These are phyloP conservation scores for Nidula microcarpa DNA, from an alignment of 768 basidiomycete genomes.

Conservation along the genomic window DNA sequence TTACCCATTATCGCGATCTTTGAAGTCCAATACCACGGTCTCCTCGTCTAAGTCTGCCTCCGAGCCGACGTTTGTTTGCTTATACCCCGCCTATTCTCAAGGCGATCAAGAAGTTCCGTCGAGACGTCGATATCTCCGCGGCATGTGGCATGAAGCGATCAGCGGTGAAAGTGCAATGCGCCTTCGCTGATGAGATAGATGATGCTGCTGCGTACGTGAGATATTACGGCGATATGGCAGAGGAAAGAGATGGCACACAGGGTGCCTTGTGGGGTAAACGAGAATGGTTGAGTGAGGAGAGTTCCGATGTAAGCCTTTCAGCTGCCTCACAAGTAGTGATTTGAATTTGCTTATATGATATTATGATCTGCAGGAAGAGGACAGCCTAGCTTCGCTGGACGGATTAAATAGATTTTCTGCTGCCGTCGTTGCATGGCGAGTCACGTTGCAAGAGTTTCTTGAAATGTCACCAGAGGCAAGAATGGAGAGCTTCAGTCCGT, in stretches of 20 bases:
- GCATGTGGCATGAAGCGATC: slow-evolving; percentile 49
- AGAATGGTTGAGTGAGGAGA: slow-evolving; percentile 59
- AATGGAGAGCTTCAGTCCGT: slow-evolving; percentile 35
- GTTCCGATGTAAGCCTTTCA: slow-evolving; percentile 37
- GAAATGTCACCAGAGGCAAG: slow-evolving; percentile 45
- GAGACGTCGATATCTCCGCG: slow-evolving; percentile 60
- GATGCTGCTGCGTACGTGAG: slow-evolving; percentile 58
- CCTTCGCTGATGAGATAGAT: slow-evolving; percentile 58
- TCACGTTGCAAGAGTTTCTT: slow-evolving; percentile 52
- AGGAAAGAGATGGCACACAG: slow-evolving; percentile 35
- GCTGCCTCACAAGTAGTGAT: not conserved
- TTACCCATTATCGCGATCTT: slow-evolving; percentile 46
- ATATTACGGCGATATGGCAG: slow-evolving; percentile 55
- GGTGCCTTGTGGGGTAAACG: slow-evolving; percentile 57
- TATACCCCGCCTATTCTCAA: slow-evolving; percentile 69
- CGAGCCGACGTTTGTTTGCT: slow-evolving; percentile 24
- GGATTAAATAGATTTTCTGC: slow-evolving; percentile 75
- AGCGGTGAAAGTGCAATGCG: slow-evolving; percentile 43
- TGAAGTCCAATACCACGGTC: slow-evolving; percentile 20
- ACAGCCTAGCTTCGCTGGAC: slow-evolving; percentile 42
- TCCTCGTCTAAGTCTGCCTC: slow-evolving; percentile 5
- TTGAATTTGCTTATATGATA: not conserved
- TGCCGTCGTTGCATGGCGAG: slow-evolving; percentile 56
- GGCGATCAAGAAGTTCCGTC: slow-evolving; percentile 62
- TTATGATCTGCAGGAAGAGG: slow-evolving; percentile 51